Evolutionary conservation across 768 basidiomycete species (phyloP).

Genomic region (Macrocybe gigantea): DNA sequence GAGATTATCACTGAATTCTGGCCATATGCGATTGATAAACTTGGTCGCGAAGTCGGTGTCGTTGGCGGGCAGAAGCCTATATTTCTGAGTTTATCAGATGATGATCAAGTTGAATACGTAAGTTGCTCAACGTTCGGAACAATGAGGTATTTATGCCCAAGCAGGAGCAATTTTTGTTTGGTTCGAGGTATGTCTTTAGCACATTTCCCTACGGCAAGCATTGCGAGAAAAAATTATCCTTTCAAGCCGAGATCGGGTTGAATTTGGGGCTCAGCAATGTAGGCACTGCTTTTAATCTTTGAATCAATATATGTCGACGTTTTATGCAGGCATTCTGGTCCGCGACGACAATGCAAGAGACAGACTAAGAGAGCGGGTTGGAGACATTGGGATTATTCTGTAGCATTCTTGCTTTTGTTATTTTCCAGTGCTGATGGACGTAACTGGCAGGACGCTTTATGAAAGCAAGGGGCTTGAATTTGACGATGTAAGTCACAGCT

Average conservation of each 20-base stretch:
- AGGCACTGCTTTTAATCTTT: constrained; percentile 5
- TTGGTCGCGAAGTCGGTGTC: constrained; percentile 50
- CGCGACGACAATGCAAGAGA: constrained; percentile 50
- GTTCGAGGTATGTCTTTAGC: constrained; percentile 33
- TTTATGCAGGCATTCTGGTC: constrained; percentile 55
- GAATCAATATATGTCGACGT: neutral
- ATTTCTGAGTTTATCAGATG: constrained; percentile 47
- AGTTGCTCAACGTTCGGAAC: too few relatives aligned
- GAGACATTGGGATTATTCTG: constrained; percentile 57
- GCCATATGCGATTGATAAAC: constrained; percentile 57
- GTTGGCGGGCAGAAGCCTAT: constrained; percentile 51
- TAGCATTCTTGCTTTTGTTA: constrained; percentile 20
- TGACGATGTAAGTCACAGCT: constrained; percentile 40
- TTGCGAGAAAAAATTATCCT: too few relatives aligned
- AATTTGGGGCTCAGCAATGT: constrained; percentile 68
- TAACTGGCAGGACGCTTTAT: constrained; percentile 39
- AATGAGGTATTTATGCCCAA: too few relatives aligned
- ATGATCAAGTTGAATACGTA: constrained; percentile 23
- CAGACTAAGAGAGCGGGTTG: constrained; percentile 43
- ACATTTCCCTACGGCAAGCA: neutral
- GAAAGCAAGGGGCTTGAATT: constrained; percentile 68
- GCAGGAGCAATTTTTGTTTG: constrained; percentile 55
- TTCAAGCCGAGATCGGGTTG: constrained; percentile 31
- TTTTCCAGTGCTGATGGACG: neutral
- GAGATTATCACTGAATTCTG: constrained; percentile 57